Base-by-base conservation (phyloP, 306 rosid species). In the Pterocarpus macrocarpus region DNA sequence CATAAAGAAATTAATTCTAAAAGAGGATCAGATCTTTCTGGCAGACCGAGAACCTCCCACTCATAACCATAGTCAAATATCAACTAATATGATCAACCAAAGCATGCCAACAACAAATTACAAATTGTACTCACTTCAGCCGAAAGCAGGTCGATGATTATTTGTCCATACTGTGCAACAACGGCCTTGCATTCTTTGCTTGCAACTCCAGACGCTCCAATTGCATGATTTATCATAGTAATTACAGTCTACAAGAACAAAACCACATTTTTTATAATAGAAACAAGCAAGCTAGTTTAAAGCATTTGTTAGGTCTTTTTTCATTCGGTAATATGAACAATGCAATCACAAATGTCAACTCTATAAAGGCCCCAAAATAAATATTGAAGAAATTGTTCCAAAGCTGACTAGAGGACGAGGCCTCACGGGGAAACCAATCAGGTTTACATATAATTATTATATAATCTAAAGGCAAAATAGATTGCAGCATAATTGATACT, bases 121-220 rank as follows among this genome's bases (percentile, higher is more conserved):
- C 56, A 76, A 30, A 32, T 9, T 41, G 79, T 52, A 49, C 71
- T 77, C 84, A 95, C 99, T 87, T 91, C 85, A 56, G 90, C 91
- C 69, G 91, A 38, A 72, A 95, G 98, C 83, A 93, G 44, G 77
- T 88, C 87, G 57, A 95, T 36, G 82, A 95, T 95, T 80, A 88
- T 84, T 75, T 82, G 86, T 28, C 98, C 98, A 85, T 95, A 89
- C 83, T 89, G 90, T 17, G 92, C 79, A 73, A 92, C 92, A 64
- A 91, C 84, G 11, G 91, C 80, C 84, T 87, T 93, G 91, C 99
- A 95, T 78, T 93, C 92, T 86, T 85, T 82, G 81, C 90, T 89
- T 66, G 55, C 88, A 79, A 87, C 91, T 72, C 87, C 96, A 44
- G 81, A 33, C 64, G 93, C 99, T 50, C 98, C 99, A 84, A 95